Conservation (phyloP, 176 grass and related monocot species). For the Oryza meridionalis region DNA sequence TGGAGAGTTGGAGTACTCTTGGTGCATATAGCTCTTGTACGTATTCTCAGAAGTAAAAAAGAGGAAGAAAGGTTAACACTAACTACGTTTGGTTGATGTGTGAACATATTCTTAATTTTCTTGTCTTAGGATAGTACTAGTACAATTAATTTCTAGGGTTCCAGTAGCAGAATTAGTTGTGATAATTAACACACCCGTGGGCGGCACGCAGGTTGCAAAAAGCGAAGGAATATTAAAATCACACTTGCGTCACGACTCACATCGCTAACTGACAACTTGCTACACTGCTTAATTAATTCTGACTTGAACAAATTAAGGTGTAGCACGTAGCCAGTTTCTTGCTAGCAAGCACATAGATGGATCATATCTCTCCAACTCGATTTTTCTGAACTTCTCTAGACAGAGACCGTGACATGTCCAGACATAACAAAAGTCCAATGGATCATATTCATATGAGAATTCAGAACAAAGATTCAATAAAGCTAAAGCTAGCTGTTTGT, state of each 20-base stretch:
- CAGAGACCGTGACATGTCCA: slow-evolving; percentile 2
- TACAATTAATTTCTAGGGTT: neutral
- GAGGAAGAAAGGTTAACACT: slow-evolving; percentile 4
- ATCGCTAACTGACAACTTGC: slow-evolving; percentile 5
- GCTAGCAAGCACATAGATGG: too few relatives aligned
- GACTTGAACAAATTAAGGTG: slow-evolving; percentile 13
- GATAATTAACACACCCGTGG: slow-evolving; percentile 9
- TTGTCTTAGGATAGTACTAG: neutral
- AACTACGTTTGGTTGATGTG: neutral
- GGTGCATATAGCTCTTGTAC: neutral
- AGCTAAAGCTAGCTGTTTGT: neutral
- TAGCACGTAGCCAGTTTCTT: neutral
- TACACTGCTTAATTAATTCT: neutral
- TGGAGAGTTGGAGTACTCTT: neutral
- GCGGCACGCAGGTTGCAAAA: slow-evolving; percentile 41
- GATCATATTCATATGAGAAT: neutral
- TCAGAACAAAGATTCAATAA: neutral
- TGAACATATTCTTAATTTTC: neutral
- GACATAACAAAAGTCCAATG: neutral
- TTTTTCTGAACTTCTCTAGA: neutral
- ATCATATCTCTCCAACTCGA: neutral
- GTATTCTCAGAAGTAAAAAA: neutral
- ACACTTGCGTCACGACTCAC: neutral
- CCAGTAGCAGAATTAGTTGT: neutral
- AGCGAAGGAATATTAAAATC: neutral